Evolutionary conservation across 2,329 filamentous ascomycete species (phyloP).

Genomic region (Chalaropsis thielavioides): DNA sequence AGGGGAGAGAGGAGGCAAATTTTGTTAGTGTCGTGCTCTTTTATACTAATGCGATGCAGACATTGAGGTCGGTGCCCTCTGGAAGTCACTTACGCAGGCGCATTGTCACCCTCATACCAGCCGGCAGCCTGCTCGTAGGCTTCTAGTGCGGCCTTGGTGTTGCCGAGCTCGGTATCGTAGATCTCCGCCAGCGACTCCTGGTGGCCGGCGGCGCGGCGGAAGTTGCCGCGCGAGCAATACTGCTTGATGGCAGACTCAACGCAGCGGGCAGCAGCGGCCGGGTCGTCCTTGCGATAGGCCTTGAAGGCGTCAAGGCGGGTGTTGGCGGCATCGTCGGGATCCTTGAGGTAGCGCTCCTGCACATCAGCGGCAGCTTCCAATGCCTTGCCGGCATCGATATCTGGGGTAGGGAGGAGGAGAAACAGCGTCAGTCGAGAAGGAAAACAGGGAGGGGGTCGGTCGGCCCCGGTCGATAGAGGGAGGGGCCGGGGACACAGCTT

Average conservation of each 20-base stretch:
- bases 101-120: conserved; percentile 83
- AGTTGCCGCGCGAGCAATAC: conserved; percentile 81
- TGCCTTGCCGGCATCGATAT: conserved; percentile 69
- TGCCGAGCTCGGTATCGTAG: conserved; percentile 67
- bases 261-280: conserved; percentile 67
- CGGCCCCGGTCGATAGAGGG: neutral
- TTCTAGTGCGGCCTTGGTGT: conserved; percentile 63
- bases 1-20: neutral
- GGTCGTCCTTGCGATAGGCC: conserved; percentile 75
- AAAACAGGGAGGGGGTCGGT: neutral
- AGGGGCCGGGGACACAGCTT: too few species aligned
- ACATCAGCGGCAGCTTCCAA: conserved; percentile 79
- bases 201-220: conserved; percentile 76
- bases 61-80: too few species aligned
- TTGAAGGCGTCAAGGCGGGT: conserved; percentile 85
- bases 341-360: conserved; percentile 66
- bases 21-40: neutral
- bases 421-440: conserved; percentile 2
- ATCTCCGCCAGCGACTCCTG: conserved; percentile 81
- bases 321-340: conserved; percentile 86
- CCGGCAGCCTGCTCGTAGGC: conserved; percentile 73
- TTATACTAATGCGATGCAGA: too few species aligned
- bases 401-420: conserved; percentile 29
- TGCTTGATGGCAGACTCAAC: conserved; percentile 67
- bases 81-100: conserved; percentile 49